A percentile compares a stretch with the other conserved stretches of the same genome.
Evolutionary conservation across 1,284 basidiomycete species (phyloP).

Genomic region (Moniliella sp.): DNA sequence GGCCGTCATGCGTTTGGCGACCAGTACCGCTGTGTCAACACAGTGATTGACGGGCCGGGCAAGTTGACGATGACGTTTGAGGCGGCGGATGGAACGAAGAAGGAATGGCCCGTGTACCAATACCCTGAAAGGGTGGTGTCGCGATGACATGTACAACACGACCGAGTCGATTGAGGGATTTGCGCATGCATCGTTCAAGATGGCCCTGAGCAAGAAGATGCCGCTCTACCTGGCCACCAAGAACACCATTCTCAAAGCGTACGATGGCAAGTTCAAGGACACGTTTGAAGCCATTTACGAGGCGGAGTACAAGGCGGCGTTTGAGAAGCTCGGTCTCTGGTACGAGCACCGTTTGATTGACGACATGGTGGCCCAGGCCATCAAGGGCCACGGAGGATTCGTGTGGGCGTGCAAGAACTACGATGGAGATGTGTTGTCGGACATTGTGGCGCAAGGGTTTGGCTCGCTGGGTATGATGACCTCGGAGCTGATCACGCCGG

Average conservation of each 20-base stretch:
- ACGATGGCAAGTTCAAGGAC: conserved; percentile 90
- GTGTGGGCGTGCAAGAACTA: conserved; percentile 71
- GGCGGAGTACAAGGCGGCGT: conserved; percentile 54
- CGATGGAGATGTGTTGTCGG: conserved; percentile 19
- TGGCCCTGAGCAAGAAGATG: conserved; percentile 87
- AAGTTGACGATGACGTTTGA: conserved; percentile 26
- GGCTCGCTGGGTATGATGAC: background rate
- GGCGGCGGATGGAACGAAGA: conserved; percentile 14
- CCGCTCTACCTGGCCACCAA: conserved; percentile 41
- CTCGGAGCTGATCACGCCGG: background rate
- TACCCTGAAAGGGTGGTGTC: conserved; percentile 24
- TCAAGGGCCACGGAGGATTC: conserved; percentile 90
- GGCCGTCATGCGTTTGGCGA: conserved; percentile 94
- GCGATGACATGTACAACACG: conserved; percentile 37
- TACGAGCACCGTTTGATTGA: conserved; percentile 73
- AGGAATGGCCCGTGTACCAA: conserved; percentile 22
- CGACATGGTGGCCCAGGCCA: conserved; percentile 59
- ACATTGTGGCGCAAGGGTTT: conserved; percentile 9
- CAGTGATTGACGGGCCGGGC: conserved; percentile 21
- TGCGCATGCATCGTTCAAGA: conserved; percentile 91
- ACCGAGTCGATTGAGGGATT: conserved; percentile 70
- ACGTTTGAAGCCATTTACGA: conserved; percentile 90
- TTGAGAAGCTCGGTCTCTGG: conserved; percentile 64
- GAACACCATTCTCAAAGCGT: conserved; percentile 33
- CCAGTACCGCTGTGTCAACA: conserved; percentile 40